These are phyloP conservation scores for Mortierella sp. DNA, from an alignment of 371 early-diverging fungal genomes.

Conservation along the genomic window DNA sequence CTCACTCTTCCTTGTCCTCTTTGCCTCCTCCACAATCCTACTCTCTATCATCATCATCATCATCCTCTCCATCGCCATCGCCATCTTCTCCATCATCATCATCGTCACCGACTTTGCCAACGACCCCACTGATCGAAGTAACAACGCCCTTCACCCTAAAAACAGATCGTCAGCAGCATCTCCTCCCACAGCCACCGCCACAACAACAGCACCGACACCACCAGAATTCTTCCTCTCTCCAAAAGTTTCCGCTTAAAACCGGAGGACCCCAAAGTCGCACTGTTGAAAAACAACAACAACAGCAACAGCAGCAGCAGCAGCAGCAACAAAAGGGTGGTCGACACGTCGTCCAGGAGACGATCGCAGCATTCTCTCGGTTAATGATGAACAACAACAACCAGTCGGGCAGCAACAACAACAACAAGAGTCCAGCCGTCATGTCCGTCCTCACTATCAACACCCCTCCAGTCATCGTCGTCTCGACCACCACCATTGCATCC, in stretches of 20 bases:
- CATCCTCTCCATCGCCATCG: background rate
- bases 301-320: background rate
- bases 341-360: conserved; percentile 39
- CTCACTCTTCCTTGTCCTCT: background rate
- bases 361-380: conserved; percentile 30
- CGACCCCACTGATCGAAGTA: background rate
- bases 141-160: background rate
- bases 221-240: background rate
- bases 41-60: background rate
- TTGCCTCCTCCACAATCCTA: background rate
- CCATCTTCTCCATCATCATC: background rate
- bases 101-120: background rate
- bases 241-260: background rate
- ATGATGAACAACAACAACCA: conserved; percentile 1
- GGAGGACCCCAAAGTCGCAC: background rate
- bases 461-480: background rate
- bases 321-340: conserved; percentile 24
- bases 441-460: conserved; percentile 27
- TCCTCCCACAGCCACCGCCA: background rate
- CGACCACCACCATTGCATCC: conserved; percentile 1
- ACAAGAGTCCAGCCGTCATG: conserved; percentile 16
- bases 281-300: background rate
- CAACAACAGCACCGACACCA: background rate
- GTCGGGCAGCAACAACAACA: background rate
- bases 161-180: background rate